These are phyloP conservation scores for Curvularia lunata DNA, from an alignment of 2,329 filamentous ascomycete species.

Conservation along the genomic window DNA sequence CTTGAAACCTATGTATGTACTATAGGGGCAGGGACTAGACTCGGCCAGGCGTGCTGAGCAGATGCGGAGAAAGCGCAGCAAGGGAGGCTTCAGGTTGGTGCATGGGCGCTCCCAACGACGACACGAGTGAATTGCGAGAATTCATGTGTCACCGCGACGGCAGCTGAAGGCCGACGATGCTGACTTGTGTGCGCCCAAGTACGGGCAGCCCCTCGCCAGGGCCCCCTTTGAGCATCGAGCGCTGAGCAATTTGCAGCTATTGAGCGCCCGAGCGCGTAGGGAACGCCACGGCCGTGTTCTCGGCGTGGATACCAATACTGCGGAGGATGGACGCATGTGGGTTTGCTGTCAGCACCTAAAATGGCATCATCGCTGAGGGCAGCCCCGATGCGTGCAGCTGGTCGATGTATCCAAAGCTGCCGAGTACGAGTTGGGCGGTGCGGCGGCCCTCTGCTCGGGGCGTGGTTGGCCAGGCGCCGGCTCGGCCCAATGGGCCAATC, in stretches of 20 bases:
- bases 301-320: constrained; percentile 16
- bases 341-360: constrained; percentile 1
- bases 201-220: too few species aligned
- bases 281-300: constrained; percentile 13
- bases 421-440: not conserved
- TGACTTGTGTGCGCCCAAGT: not conserved
- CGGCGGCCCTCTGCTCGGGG: too few species aligned
- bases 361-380: not conserved
- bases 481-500: not conserved
- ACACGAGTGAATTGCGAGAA: not conserved
- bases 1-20: constrained; percentile 20
- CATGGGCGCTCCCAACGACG: constrained; percentile 4
- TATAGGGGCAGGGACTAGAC: constrained; percentile 16
- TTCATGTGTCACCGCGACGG: not conserved
- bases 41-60: constrained; percentile 4
- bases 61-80: constrained; percentile 2
- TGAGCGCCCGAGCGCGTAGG: constrained; percentile 14
- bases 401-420: not conserved
- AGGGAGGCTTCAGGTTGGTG: constrained; percentile 3
- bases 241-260: constrained; percentile 12
- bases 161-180: not conserved
- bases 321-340: constrained; percentile 10
- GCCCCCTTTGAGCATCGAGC: too few species aligned
- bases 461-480: too few species aligned
- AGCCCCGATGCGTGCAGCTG: not conserved